Evolutionary conservation across 1,139 yeast species (phyloP), one percentile per base, ranked within the genome.

Genomic region (Saccharomycopsis crataegensis): DNA sequence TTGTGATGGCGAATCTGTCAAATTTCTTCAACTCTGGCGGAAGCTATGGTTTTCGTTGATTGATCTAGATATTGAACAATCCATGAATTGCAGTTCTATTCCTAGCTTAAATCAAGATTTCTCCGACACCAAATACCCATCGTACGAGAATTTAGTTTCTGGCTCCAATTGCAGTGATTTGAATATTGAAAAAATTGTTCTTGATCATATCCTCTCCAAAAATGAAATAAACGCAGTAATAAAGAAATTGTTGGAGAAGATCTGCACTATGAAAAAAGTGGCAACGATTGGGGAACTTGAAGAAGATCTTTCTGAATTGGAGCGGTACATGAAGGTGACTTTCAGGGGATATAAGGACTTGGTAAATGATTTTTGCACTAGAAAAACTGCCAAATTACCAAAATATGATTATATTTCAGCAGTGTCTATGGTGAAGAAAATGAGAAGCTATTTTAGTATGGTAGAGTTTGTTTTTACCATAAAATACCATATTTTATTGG

Each of bases 1-100:
- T 14, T 22, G 32, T 16, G 48, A 16, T 6, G 37, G 17, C 12
- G 54, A 51, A 42, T 37, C 56, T 11, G 9, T 43, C 17, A 37
- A 43, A 14, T 22, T 51, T 12, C 32, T 53, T 8, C 55, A 51
- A 33, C 37, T 56, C 14, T 56, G 58, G 58, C 33, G 57, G 51
- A 54, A 54, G 31, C 2, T 45, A 7, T 56, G 57, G 57, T 49
- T 40, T 48, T 31, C 42, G 6, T 22, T 50, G 8, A 48, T 54
- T n/a, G 55, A 53, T 33, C 11, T 49, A 42, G 55, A 54, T 31
- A 40, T 43, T 6, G 51, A 51, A 8, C 51, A 46, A 33, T 45
- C 55, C 8, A 54, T 56, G 54, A 50, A 48, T 28, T 42, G 43
- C n/a, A 42, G 42, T 17, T 8, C 44, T n/a, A 6, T 49, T 6